phyloP scores from a whole-genome alignment of 768 basidiomycete species.

The Coprinopsis sp. region DNA sequence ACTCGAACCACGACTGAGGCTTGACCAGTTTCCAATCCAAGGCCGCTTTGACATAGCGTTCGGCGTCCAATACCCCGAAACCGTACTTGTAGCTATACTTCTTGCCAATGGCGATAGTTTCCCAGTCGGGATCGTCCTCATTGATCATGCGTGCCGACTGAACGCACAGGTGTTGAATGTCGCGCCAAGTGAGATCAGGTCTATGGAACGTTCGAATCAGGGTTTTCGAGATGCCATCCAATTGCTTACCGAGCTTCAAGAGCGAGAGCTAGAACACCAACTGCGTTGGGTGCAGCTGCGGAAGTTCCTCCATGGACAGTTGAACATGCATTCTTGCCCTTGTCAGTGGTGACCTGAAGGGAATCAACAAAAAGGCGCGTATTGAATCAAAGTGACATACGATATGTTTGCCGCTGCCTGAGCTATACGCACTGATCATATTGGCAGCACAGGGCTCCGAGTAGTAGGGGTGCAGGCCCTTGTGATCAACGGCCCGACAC shows the following conservation, averaged over 20 bases:
- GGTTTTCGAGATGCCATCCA: neutral
- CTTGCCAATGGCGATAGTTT: constrained; percentile 65
- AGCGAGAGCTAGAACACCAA: constrained; percentile 88
- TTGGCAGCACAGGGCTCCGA: constrained; percentile 98
- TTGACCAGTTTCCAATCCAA: constrained; percentile 83
- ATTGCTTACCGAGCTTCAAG: constrained; percentile 69
- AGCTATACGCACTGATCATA: constrained; percentile 94
- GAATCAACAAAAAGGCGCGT: constrained; percentile 11
- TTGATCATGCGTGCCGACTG: constrained; percentile 75
- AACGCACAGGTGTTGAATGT: constrained; percentile 87
- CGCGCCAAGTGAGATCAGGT: constrained; percentile 95
- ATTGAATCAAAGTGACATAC: constrained; percentile 43
- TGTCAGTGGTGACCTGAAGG: constrained; percentile 86
- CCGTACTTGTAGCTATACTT: constrained; percentile 88
- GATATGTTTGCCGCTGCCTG: constrained; percentile 89
- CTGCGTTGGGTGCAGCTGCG: constrained; percentile 95
- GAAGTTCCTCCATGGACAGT: constrained; percentile 91
- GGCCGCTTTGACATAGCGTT: constrained; percentile 74
- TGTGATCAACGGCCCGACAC: constrained; percentile 93
- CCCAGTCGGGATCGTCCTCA: constrained; percentile 91
- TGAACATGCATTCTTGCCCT: constrained; percentile 79
- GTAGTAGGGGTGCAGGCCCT: constrained; percentile 93
- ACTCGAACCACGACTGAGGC: constrained; percentile 87
- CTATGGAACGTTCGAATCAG: constrained; percentile 32
- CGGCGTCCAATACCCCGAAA: constrained; percentile 85